phyloP scores from a whole-genome alignment of 805 yeast genomes.

The Ogataea philodendri region DNA sequence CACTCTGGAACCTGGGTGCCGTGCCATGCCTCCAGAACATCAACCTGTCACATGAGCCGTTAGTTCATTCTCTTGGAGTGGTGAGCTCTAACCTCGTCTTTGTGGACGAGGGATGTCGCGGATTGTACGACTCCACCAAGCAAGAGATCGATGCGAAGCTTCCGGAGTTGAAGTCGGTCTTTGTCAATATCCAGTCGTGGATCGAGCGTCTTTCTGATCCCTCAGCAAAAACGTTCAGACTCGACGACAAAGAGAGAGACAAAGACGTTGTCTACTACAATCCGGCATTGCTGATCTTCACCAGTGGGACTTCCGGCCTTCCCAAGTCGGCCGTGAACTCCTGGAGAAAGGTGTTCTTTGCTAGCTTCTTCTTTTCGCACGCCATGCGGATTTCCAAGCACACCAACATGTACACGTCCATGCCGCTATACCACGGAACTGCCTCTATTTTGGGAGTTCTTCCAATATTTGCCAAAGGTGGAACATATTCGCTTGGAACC shows the following conservation, averaged over 20 bases:
- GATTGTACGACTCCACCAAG: constrained; percentile 43
- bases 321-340: constrained; percentile 94
- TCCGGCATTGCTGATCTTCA: constrained; percentile 73
- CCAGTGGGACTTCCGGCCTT: constrained; percentile 93
- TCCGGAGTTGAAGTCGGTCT: constrained; percentile 28
- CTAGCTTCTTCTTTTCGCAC: constrained; percentile 65
- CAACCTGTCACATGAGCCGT: constrained; percentile 68
- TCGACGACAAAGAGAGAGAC: constrained; percentile 56
- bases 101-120: constrained; percentile 62
- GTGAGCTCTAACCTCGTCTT: constrained; percentile 65
- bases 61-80: constrained; percentile 75
- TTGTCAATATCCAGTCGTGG: constrained; percentile 22
- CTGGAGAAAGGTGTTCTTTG: constrained; percentile 81
- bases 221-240: constrained; percentile 49
- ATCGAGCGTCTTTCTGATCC: constrained; percentile 16
- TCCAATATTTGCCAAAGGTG: constrained; percentile 60
- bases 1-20: constrained; percentile 91
- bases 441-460: constrained; percentile 85
- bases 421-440: constrained; percentile 95
- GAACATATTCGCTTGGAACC: constrained; percentile 71
- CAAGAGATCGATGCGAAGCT: constrained; percentile 36
- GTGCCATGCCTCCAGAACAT: constrained; percentile 83
- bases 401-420: constrained; percentile 75
- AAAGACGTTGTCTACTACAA: constrained; percentile 55
- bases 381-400: constrained; percentile 56